Evolutionary conservation across 352 stramenopile genomes (phyloP), one percentile per base, ranked within the genome.

Genomic region (Globisporangium spiculum): DNA sequence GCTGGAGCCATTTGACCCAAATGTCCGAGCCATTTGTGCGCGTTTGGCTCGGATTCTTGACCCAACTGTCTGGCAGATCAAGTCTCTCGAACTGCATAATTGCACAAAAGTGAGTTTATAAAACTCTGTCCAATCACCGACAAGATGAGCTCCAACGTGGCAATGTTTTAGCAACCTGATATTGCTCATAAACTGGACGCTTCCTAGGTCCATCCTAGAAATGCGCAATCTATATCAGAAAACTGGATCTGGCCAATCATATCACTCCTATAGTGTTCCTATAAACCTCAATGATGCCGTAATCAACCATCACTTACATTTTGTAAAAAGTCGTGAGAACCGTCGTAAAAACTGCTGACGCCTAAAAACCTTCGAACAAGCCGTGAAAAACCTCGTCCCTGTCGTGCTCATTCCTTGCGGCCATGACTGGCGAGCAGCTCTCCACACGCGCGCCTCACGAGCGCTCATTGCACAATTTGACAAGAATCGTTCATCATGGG

Each of bases 401-500:
- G 55, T 48, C 55, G 55, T 18, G 4, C 55, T 6, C 44, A 22
- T 50, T 16, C 5, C 41, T 24, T 1, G 27, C 55, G 0, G 24
- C 16, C 1, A 63, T 64, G 59, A 64, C 36, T 64, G 59, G 59
- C 38, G 36, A 55, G 59, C 36, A 64, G 36, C 59, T 55, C 59
- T 64, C 36, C 44, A 9, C 18, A 24, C 16, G 57, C n/a, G 12
- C 1, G 14, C n/a, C 24, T 16, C 54, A 18, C 1, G 5, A 24
- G 12, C 30, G 9, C 27, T 27, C 63, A 67, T 67, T 67, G 63
- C 63, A 67, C 52, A 62, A 61, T 60, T 60, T 36, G 63, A 62
- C 53, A 50, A 67, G 34, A 60, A 67, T 64, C 59, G 52, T 60
- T 71, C 63, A 80, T 30, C 64, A 81, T 81, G 75, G 75, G 75